Conservation (phyloP, 805 yeast species). For the Saccharomycopsis vini region DNA sequence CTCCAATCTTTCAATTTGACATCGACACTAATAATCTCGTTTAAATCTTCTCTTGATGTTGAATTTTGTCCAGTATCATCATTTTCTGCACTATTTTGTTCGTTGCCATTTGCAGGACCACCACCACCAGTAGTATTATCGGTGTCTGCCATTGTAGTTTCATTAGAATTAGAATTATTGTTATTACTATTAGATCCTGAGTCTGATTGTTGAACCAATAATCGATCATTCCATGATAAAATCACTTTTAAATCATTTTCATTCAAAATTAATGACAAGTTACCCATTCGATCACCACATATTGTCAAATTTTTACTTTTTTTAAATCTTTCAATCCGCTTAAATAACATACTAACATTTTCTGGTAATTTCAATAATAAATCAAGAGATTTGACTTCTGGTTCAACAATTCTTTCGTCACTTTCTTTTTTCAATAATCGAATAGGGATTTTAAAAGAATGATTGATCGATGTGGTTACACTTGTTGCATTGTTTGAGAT, state of each 20-base stretch:
- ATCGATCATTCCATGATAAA: slow-evolving; percentile 48
- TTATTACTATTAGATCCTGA: slow-evolving; percentile 17
- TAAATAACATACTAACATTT: slow-evolving; percentile 45
- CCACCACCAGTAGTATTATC: too few species aligned
- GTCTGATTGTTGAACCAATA: slow-evolving; percentile 33
- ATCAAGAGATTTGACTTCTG: slow-evolving; percentile 47
- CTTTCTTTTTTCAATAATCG: slow-evolving; percentile 47
- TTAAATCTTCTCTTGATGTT: not conserved
- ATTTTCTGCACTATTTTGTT: too few species aligned
- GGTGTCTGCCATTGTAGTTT: not conserved
- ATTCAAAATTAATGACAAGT: slow-evolving; percentile 41
- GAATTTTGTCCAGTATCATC: not conserved
- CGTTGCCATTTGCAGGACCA: too few species aligned
- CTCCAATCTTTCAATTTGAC: slow-evolving; percentile 62
- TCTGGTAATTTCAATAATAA: slow-evolving; percentile 40
- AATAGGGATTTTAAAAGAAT: slow-evolving; percentile 66
- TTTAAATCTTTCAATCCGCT: slow-evolving; percentile 58
- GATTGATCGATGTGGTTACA: slow-evolving; percentile 39
- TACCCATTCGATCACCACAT: slow-evolving; percentile 41
- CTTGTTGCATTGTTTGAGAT: slow-evolving; percentile 19
- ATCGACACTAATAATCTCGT: slow-evolving; percentile 35
- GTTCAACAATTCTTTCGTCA: slow-evolving; percentile 50
- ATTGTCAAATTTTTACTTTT: slow-evolving; percentile 36
- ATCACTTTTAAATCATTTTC: slow-evolving; percentile 45
- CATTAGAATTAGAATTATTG: slow-evolving; percentile 13